Conservation (phyloP, 2,329 filamentous ascomycete genomes). For the Exophiala dermatitidis region DNA sequence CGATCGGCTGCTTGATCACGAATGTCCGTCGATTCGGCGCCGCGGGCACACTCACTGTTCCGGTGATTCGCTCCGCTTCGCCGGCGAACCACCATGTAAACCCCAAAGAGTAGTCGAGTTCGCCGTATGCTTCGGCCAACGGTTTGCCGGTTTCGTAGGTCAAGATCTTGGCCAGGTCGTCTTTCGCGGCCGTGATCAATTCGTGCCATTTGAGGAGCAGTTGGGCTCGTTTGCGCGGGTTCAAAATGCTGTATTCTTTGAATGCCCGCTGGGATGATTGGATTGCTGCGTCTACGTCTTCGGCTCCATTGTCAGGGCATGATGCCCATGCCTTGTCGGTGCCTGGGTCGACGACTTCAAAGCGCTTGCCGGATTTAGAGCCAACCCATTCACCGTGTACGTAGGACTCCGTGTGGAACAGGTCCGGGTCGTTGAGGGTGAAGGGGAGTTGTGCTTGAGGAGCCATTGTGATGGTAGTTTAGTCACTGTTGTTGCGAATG, state of each 20-base stretch:
- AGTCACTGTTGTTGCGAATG: no score
- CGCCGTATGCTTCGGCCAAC: slow-evolving; percentile 47
- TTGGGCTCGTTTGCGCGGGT: slow-evolving; percentile 55
- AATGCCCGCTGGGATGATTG: slow-evolving; percentile 56
- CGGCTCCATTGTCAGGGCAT: slow-evolving; percentile 44
- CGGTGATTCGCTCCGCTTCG: slow-evolving; percentile 56
- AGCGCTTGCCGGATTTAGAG: slow-evolving; percentile 43
- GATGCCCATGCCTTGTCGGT: slow-evolving; percentile 46
- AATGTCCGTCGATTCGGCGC: slow-evolving; percentile 58
- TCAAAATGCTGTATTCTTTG: slow-evolving; percentile 52
- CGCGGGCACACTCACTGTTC: slow-evolving; percentile 50
- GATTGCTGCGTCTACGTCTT: slow-evolving; percentile 57
- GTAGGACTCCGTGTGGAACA: slow-evolving; percentile 46
- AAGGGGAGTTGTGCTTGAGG: slow-evolving; percentile 30
- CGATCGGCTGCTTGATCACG: slow-evolving; percentile 67
- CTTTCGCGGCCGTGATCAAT: slow-evolving; percentile 54
- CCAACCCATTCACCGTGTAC: slow-evolving; percentile 44
- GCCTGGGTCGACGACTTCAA: slow-evolving; percentile 49
- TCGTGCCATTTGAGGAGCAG: slow-evolving; percentile 59
- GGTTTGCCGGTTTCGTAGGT: slow-evolving; percentile 58
- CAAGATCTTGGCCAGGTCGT: slow-evolving; percentile 57
- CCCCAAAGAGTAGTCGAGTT: slow-evolving; percentile 50
- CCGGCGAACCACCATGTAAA: slow-evolving; percentile 55
- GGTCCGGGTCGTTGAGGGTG: slow-evolving; percentile 42
- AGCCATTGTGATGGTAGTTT: slow-evolving; percentile 11